A percentile compares a stretch with the other conserved stretches of the same genome.
Conservation (phyloP, 83 land plant species). For the Isoetes engelmannii region DNA sequence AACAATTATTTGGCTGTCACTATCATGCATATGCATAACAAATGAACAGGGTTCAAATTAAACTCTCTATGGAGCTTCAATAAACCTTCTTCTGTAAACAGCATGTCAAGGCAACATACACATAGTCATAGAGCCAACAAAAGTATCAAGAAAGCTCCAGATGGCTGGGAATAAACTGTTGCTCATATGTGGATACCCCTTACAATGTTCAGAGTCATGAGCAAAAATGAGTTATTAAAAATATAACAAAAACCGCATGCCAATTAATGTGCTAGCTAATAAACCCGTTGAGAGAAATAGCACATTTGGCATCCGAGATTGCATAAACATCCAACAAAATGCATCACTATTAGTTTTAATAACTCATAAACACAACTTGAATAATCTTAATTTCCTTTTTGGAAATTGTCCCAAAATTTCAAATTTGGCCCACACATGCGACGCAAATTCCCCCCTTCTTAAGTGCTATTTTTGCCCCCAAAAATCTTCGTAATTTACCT, state of each 20-base stretch:
- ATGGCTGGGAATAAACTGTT: conserved; percentile 48
- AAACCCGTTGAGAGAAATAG: conserved; percentile 90
- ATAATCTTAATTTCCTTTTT: no score
- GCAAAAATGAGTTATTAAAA: conserved; percentile 5
- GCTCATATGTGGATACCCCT: conserved; percentile 47
- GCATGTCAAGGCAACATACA: no score
- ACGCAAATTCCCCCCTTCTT: no score
- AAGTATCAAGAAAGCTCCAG: conserved; percentile 78
- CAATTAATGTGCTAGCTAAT: neutral
- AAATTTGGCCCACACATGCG: no score
- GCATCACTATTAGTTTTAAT: neutral
- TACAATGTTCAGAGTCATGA: conserved; percentile 76
- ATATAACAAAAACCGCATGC: neutral
- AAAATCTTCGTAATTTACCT: no score
- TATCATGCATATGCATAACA: no score
- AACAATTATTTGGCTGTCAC: no score
- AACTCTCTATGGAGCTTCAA: no score
- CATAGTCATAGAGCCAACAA: conserved; percentile 88
- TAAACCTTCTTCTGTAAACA: no score
- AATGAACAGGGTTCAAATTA: no score
- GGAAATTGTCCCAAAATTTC: no score
- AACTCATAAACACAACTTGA: conserved; percentile 1
- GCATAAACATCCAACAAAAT: conserved; percentile 8
- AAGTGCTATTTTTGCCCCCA: no score
- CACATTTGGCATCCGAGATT: conserved; percentile 38